Conservation (phyloP, 2,329 filamentous ascomycete species). For the Cladosporium colombiae region DNA sequence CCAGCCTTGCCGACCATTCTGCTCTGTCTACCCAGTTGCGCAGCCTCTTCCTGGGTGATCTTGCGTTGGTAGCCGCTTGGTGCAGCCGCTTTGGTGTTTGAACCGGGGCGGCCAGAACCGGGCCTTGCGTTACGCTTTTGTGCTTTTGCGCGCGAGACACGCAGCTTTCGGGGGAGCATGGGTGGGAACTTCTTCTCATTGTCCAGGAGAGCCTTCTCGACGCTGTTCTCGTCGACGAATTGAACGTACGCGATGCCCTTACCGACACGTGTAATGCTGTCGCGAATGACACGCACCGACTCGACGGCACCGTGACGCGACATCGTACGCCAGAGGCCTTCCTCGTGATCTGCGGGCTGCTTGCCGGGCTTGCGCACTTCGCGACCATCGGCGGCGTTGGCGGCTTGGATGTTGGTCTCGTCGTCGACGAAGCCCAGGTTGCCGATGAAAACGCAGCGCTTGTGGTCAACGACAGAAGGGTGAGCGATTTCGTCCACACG, state of each 20-base stretch:
- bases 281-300: conserved; percentile 87
- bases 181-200: conserved; percentile 92
- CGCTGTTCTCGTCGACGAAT: conserved; percentile 82
- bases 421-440: conserved; percentile 97
- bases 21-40: conserved; percentile 69
- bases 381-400: conserved; percentile 62
- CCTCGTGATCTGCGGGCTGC: conserved; percentile 79
- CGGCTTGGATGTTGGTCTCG: conserved; percentile 66
- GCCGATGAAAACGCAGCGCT: conserved; percentile 91
- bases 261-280: conserved; percentile 85
- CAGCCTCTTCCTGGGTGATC: conserved; percentile 67
- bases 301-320: conserved; percentile 78
- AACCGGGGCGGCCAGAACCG: conserved; percentile 32
- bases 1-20: conserved; percentile 73
- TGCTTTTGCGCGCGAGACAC: conserved; percentile 83
- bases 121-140: conserved; percentile 52
- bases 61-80: conserved; percentile 66
- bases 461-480: conserved; percentile 77
- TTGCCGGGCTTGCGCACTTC: conserved; percentile 69
- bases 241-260: conserved; percentile 98
- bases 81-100: conserved; percentile 27
- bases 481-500: conserved; percentile 90
- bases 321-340: conserved; percentile 87
- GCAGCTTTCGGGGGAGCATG: conserved; percentile 83
- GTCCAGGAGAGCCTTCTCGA: conserved; percentile 86